These are phyloP conservation scores for Penicillium sp. DNA, from an alignment of 2,329 filamentous ascomycete species.

Conservation along the genomic window DNA sequence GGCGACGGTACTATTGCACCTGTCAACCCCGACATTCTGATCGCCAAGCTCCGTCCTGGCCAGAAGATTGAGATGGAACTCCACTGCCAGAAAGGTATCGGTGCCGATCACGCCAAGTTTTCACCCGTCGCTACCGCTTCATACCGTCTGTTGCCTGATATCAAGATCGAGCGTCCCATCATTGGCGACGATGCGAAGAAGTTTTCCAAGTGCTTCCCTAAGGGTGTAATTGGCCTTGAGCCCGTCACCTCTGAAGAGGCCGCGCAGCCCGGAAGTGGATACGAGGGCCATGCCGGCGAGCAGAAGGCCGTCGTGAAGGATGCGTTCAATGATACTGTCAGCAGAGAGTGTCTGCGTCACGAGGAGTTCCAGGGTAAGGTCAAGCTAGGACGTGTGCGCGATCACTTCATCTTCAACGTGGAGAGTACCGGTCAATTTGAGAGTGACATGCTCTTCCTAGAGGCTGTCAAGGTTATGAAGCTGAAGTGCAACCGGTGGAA, in stretches of 20 bases:
- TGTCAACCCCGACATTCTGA: conserved; percentile 85
- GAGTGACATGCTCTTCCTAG: conserved; percentile 88
- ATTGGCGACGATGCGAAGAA: conserved; percentile 82
- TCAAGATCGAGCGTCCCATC: conserved; percentile 79
- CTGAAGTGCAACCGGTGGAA: conserved; percentile 65
- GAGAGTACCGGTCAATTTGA: conserved; percentile 96
- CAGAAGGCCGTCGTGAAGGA: conserved; percentile 82
- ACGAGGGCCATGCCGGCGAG: conserved; percentile 74
- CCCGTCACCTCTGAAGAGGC: conserved; percentile 67
- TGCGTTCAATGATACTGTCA: conserved; percentile 92
- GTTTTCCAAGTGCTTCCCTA: conserved; percentile 84
- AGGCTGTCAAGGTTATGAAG: conserved; percentile 81
- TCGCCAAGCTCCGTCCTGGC: conserved; percentile 88
- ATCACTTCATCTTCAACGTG: conserved; percentile 96
- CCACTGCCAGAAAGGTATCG: conserved; percentile 93
- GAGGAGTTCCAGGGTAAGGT: conserved; percentile 94
- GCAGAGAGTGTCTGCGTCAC: conserved; percentile 86
- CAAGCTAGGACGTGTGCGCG: conserved; percentile 80
- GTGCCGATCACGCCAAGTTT: conserved; percentile 94
- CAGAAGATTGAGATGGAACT: conserved; percentile 83
- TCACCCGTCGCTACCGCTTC: conserved; percentile 92
- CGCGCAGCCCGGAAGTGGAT: conserved; percentile 57
- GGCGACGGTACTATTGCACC: conserved; percentile 68
- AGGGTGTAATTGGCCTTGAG: conserved; percentile 80
- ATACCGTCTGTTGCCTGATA: conserved; percentile 85